Conservation (phyloP, 78 protist species). For the Dictyostelium discoideum region dicty_2.7 NC_007091.3:989001-989500, state of each 20-base stretch:
- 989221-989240: background rate
- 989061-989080: background rate
- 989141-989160: background rate
- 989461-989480: background rate
- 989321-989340: background rate
- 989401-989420: constrained; percentile 9
- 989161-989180: background rate
- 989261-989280: background rate
- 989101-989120: background rate
- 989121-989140: background rate
- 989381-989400: background rate
- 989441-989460: background rate
- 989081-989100: background rate
- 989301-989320: constrained; percentile 18
- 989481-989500: background rate
- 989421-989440: background rate
- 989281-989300: background rate
- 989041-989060: background rate
- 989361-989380: constrained; percentile 10
- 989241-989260: background rate
- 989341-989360: constrained; percentile 31
- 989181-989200: background rate
- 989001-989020: constrained; percentile 20
- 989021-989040: background rate
- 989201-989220: background rate